Evolutionary conservation across 1,284 basidiomycete genomes (phyloP), one percentile per base, ranked within the genome.

Genomic region (Moesziomyces globuligerus): DNA sequence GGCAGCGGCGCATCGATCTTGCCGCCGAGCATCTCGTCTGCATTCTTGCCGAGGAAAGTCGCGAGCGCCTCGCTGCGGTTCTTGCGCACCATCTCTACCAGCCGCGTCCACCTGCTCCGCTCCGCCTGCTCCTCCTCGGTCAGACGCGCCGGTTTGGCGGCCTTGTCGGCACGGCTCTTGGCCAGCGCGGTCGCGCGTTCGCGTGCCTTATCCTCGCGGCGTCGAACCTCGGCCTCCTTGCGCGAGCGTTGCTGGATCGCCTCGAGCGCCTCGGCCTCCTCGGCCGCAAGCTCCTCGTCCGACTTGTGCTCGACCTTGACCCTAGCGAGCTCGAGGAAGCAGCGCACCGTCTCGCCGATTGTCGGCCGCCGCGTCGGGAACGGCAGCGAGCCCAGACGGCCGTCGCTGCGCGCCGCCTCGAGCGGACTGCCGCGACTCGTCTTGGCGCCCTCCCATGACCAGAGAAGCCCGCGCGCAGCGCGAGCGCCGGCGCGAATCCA

Each of bases 31-130:
- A 94, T 83, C 68, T 85, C 62, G 65, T 75, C 79, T 8, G 86
- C 85, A 82, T 94, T 91, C 60, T 92, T 90, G 48, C 89, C 88
- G 87, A 92, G 90, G 80, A 97, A 96, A 0, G 87, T 82, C 60
- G 88, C 89, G 26, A 97, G 83, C 0, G 92, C 86, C 34, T 95
- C 93, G 15, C 94, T 76, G 13, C 91, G 88, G 17, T 92, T 93
- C 83, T 91, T 93, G 32, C 84, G 85, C 41, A 93, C 85, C 93
- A 98, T 98, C 48, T 97, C 94, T 15, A 93, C 85, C 1, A 95
- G 83, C 1, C 94, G 66, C 20, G 51, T 55, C 60, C 69, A 66
- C 28, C 48, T 50, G 38, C 32, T 66, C 3, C 72, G 52, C 32
- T 54, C 54, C 24, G 55, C 61, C 25, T 65, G 39, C 39, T 74